Base-by-base conservation (phyloP, 768 basidiomycete species). In the Tulasnella sp. region DNA sequence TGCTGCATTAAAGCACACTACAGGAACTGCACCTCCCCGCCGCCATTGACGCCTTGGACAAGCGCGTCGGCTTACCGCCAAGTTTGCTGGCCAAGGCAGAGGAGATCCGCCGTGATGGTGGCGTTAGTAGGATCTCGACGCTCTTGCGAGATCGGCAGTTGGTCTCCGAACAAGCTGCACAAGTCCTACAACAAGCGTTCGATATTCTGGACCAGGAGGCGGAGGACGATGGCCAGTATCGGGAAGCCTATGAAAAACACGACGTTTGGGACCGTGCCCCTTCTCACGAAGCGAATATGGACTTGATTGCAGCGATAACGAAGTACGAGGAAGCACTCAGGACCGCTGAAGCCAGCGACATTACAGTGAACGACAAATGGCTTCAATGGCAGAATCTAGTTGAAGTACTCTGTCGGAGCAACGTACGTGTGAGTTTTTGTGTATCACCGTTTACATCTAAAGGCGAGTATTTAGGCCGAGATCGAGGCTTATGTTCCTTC, bases 151-250 rank as follows among this genome's bases (percentile, higher is more conserved):
- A 90, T 65, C 80, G 92, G 0, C 74, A 83, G 55, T 75, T 77
- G 53, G 74, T 94, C 3, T 80, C 84, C 0, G 72, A 73, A 49
- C 79, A 81, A 22, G 82, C 86, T 66, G 71, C 74, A 57, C 71
- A 75, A 19, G 72, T 87, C 48, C 44, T 45, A 8, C 2, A n/a
- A 2, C 63, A 96, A 92, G 82, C 90, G 0, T 78, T 92, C 74
- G 91, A 92, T 65, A 81, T 93, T 21, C 72, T 99, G n/a, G 92
- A 94, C 65, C 81, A 80, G 45, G 93, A 96, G 70, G 87, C 86
- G 15, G 85, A 85, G 12, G 87, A 90, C 66, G 88, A 92, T 64
- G 88, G 90, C 68, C 75, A 78, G 10, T 73, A 80, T 29, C 80
- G 84, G 15, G 76, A 77, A 62, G 77, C 78, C 22, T 70, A 69